Percentiles rank a stretch among this genome's conserved stretches.
Evolutionary conservation across 225 moss, liverwort and hornwort genomes (phyloP).

Genomic region (Rhytidiadelphus loreus): DNA sequence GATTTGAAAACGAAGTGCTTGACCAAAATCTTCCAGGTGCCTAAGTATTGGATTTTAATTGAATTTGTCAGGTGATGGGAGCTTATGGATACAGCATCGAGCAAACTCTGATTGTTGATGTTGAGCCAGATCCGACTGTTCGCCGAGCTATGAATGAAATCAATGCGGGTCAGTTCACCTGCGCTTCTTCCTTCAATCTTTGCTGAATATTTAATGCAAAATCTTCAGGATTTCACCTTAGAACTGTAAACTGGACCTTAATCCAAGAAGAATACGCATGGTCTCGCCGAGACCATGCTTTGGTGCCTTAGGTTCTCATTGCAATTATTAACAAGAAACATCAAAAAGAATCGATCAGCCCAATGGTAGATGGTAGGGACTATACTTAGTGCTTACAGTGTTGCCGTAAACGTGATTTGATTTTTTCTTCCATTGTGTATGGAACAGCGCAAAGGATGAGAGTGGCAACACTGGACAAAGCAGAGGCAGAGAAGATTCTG

Average conservation of each 20-base stretch:
- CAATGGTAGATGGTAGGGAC: too few species aligned
- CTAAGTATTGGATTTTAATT: not conserved
- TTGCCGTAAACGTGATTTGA: not conserved
- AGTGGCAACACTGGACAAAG: constrained; percentile 84
- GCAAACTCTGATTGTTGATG: constrained; percentile 89
- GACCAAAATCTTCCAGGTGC: not conserved
- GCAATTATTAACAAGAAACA: not conserved
- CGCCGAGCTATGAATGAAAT: constrained; percentile 99
- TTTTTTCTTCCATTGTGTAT: not conserved
- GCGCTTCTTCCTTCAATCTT: not conserved
- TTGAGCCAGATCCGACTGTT: constrained; percentile 78
- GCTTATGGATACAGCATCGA: constrained; percentile 89
- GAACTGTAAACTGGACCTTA: not conserved
- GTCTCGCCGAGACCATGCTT: too few species aligned
- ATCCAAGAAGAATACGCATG: not conserved
- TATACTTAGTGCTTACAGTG: not conserved
- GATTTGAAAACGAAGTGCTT: not conserved
- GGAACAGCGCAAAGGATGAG: constrained; percentile 82
- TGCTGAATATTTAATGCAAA: not conserved
- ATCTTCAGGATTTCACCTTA: not conserved
- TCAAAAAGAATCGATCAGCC: not conserved
- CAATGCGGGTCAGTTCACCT: constrained; percentile 60
- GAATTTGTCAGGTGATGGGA: constrained; percentile 68
- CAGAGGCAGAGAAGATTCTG: constrained; percentile 90
- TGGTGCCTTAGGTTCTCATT: not conserved